Percentiles rank a stretch among this genome's conserved stretches.
phyloP scores from a whole-genome alignment of 768 basidiomycete genomes.

The Pisolithus tinctorius region DNA sequence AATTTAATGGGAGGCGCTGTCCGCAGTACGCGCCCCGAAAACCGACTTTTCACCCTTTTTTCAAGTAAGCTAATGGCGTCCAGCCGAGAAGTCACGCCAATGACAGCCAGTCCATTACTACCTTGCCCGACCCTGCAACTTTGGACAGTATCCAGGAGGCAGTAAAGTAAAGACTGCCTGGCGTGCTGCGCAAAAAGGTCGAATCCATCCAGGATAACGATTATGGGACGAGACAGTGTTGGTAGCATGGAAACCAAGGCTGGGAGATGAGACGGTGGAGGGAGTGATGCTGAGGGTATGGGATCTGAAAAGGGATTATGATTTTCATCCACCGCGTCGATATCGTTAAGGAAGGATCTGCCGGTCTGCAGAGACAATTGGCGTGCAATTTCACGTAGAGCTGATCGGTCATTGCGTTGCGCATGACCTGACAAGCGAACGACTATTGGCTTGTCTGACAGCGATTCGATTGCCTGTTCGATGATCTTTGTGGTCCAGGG shows the following conservation, averaged over 20 bases:
- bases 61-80: conserved; percentile 88
- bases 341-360: conserved; percentile 40
- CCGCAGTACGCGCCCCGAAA: conserved; percentile 86
- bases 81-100: conserved; percentile 82
- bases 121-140: conserved; percentile 58
- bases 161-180: conserved; percentile 90
- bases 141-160: conserved; percentile 91
- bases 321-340: conserved; percentile 29
- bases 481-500: conserved; percentile 40
- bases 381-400: conserved; percentile 86
- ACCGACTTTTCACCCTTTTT: conserved; percentile 95
- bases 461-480: conserved; percentile 44
- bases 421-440: conserved; percentile 81
- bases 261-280: conserved; percentile 65
- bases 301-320: conserved; percentile 47
- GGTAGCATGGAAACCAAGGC: conserved; percentile 71
- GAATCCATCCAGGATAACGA: conserved; percentile 86
- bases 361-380: conserved; percentile 79
- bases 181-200: conserved; percentile 91
- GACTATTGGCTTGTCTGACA: conserved; percentile 53
- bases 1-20: conserved; percentile 54
- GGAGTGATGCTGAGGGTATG: conserved; percentile 33
- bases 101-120: conserved; percentile 69
- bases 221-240: conserved; percentile 68
- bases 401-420: conserved; percentile 80